Evolutionary conservation across 495 filamentous ascomycete genomes (phyloP), one percentile per base, ranked within the genome.

Genomic region (Aspergillus homomorphus): DNA sequence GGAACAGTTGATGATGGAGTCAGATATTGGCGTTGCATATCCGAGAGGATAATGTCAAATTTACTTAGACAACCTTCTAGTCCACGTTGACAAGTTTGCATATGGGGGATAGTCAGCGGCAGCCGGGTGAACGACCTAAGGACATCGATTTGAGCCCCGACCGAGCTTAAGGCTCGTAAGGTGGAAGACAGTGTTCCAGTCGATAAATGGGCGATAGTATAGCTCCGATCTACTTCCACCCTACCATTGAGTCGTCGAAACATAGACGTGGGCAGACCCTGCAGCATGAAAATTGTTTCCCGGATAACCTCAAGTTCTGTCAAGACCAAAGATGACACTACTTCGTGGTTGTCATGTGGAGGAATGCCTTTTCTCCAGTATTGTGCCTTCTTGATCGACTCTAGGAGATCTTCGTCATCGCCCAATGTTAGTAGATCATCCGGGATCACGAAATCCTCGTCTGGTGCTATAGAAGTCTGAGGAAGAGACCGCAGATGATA

Each of bases 281-380:
- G 80, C 0, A 98, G 81, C 91, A 96, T 93, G 61, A 89, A 92
- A 0, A 96, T 74, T 1, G 84, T 78, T 62, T 98, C 92, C 44
- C 92, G 85, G 30, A 92, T 75, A 4, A 85, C 68, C 55, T 93
- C 88, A 1, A 89, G 73, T 64, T 94, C 91, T 0, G 89, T 85
- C 33, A 95, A 72, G 3, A 74, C 71, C 69, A 63, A 82, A 73
- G 62, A 77, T 58, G 53, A 73, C 48, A 61, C 59, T 61, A 59
- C 70, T 59, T 64, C 55, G 55, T 65, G 58, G 7, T 65, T 45
- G 43, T 58, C 56, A n/a, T 59, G 56, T 6, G 56, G 51, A 21
- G 75, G 65, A 19, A 67, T 71, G 15, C 76, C 68, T 28, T 75
- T 59, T 57, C 74, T 79, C 89, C 89, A 91, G 58, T 84, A 84